Evolutionary conservation across 257 asterid species (phyloP).

Genomic region (Nicotiana otophora): DNA sequence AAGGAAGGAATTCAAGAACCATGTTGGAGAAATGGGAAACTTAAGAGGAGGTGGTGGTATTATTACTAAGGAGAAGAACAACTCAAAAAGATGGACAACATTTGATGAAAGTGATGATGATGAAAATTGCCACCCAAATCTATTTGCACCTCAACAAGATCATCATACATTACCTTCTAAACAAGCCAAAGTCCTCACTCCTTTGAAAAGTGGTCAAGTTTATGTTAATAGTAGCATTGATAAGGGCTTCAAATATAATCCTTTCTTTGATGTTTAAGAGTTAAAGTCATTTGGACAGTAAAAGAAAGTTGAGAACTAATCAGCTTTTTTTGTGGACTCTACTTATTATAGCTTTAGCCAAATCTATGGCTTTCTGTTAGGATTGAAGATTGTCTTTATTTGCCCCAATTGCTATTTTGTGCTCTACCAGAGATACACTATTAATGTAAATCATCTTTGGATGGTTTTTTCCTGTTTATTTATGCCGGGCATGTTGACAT

Average conservation of each 20-base stretch:
- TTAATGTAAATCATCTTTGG: background rate
- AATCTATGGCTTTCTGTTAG: background rate
- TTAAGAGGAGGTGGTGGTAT: slow-evolving; percentile 9
- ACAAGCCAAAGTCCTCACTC: slow-evolving; percentile 26
- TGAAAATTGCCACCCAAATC: slow-evolving; percentile 62
- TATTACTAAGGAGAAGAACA: slow-evolving; percentile 20
- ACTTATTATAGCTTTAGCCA: background rate
- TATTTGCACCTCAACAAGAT: slow-evolving; percentile 38
- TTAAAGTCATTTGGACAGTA: background rate
- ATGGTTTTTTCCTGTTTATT: background rate
- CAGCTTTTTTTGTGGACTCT: background rate
- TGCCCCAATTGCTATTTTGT: no score
- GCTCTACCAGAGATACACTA: no score
- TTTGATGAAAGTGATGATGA: slow-evolving; percentile 48
- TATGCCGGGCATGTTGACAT: background rate
- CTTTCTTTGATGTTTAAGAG: slow-evolving; percentile 54
- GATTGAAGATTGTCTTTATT: no score
- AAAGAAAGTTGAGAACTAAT: slow-evolving; percentile 1
- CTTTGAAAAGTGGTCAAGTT: slow-evolving; percentile 25
- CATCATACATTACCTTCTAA: slow-evolving; percentile 21
- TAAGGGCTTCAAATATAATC: slow-evolving; percentile 64
- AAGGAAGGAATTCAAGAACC: slow-evolving; percentile 69
- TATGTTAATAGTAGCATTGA: slow-evolving; percentile 37
- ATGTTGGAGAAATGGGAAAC: slow-evolving; percentile 52
- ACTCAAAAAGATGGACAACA: slow-evolving; percentile 49